phyloP scores from a whole-genome alignment of 1,139 yeast genomes.

The Oligophagozyma castellii region DNA sequence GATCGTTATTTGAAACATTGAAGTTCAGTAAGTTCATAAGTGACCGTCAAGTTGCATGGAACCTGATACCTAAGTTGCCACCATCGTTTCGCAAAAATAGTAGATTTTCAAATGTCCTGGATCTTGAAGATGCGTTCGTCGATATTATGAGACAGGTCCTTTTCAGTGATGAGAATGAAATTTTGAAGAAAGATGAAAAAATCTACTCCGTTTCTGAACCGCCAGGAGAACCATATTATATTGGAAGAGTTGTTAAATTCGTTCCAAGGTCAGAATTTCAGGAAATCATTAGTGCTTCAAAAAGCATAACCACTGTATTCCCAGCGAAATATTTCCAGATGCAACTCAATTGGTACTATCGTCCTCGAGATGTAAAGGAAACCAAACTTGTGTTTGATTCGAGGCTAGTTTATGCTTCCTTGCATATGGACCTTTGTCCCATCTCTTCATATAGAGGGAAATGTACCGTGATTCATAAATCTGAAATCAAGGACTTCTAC shows the following conservation, averaged over 20 bases:
- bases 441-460: conserved; percentile 62
- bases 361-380: conserved; percentile 71
- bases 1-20: too few relatives aligned
- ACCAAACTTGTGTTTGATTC: conserved; percentile 34
- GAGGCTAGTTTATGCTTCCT: conserved; percentile 65
- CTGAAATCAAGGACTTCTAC: conserved; percentile 32
- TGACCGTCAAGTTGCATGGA: conserved; percentile 18
- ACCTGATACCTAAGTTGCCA: conserved; percentile 22
- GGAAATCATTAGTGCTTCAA: conserved; percentile 7
- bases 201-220: conserved; percentile 87
- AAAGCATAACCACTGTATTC: conserved; percentile 10
- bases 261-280: conserved; percentile 24
- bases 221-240: conserved; percentile 87
- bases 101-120: conserved; percentile 25
- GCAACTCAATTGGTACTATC: conserved; percentile 81
- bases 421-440: conserved; percentile 82
- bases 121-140: conserved; percentile 30
- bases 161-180: conserved; percentile 21
- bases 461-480: conserved; percentile 54
- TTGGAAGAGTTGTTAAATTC: conserved; percentile 77
- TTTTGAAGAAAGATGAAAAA: conserved; percentile 37
- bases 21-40: conserved; percentile 14
- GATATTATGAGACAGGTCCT: conserved; percentile 14
- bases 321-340: conserved; percentile 42
- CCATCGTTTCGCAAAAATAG: conserved; percentile 16